Conservation (phyloP, 129 eudicot species). For the Centaurea solstitialis region DNA sequence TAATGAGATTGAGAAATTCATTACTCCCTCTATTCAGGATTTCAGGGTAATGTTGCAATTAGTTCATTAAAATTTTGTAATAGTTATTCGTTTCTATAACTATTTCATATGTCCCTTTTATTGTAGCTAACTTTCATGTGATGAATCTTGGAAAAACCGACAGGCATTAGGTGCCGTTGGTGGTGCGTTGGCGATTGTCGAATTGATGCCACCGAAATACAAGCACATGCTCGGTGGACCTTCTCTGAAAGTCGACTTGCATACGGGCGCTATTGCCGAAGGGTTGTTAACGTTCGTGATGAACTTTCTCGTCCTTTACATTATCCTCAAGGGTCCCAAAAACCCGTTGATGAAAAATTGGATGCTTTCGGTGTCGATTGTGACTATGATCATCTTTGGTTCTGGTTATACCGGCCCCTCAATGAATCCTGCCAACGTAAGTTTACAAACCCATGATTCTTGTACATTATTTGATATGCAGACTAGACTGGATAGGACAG, state of each 20-base stretch:
- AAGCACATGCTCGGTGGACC: slow-evolving; percentile 88
- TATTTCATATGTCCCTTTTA: too few species aligned
- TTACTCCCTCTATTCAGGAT: too few species aligned
- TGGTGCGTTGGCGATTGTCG: slow-evolving; percentile 71
- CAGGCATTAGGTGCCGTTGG: slow-evolving; percentile 90
- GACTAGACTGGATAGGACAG: background rate
- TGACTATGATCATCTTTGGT: slow-evolving; percentile 60
- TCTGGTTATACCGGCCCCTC: slow-evolving; percentile 88
- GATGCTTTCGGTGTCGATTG: slow-evolving; percentile 77
- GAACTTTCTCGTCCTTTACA: slow-evolving; percentile 61
- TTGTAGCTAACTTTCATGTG: background rate
- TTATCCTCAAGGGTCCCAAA: slow-evolving; percentile 70
- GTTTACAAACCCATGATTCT: slow-evolving; percentile 7
- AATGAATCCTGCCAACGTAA: slow-evolving; percentile 96
- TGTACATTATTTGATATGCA: background rate
- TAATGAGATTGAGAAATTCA: background rate
- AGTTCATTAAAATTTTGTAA: background rate
- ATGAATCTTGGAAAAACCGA: background rate
- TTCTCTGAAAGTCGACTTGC: slow-evolving; percentile 74
- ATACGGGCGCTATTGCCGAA: slow-evolving; percentile 89
- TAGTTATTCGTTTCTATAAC: too few species aligned
- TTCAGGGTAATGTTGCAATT: background rate
- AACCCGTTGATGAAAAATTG: slow-evolving; percentile 57
- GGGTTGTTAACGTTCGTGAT: slow-evolving; percentile 71
- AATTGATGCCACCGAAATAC: slow-evolving; percentile 70